A percentile compares a stretch with the other conserved stretches of the same genome.
Evolutionary conservation across 2,329 filamentous ascomycete species (phyloP).

Genomic region (Alternaria dauci): DNA sequence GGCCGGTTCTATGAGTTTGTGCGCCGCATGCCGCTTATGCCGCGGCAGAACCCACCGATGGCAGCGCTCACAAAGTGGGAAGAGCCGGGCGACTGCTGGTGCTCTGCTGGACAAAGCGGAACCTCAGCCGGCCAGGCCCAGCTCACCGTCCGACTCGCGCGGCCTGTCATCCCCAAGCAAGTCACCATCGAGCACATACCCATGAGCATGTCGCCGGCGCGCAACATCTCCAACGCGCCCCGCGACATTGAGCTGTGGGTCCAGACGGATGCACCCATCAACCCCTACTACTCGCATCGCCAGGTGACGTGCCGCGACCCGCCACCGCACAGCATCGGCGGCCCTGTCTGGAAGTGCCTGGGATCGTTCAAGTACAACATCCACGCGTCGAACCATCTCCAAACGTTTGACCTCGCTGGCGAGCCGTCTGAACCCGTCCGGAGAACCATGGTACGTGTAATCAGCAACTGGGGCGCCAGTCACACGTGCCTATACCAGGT

Average conservation of each 20-base stretch:
- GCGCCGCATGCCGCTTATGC: conserved; percentile 25
- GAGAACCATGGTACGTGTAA: conserved; percentile 52
- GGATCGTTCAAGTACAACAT: conserved; percentile 54
- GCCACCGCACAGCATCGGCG: conserved; percentile 10
- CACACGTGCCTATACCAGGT: conserved; percentile 59
- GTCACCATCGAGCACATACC: conserved; percentile 59
- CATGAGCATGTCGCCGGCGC: conserved; percentile 43
- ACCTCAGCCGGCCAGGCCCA: conserved; percentile 64
- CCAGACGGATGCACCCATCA: conserved; percentile 39
- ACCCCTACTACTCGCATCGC: conserved; percentile 29
- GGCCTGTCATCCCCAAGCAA: conserved; percentile 49
- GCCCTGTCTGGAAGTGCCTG: conserved; percentile 51
- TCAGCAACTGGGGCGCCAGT: conserved; percentile 55
- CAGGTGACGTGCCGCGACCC: conserved; percentile 23
- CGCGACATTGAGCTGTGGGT: conserved; percentile 58
- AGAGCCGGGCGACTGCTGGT: conserved; percentile 89
- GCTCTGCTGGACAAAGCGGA: conserved; percentile 62
- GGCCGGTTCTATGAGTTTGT: conserved; percentile 9
- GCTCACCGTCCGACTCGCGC: conserved; percentile 64
- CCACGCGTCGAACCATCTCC: conserved; percentile 52
- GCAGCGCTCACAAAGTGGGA: conserved; percentile 74
- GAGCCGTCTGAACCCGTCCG: conserved; percentile 38
- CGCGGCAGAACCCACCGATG: conserved; percentile 53
- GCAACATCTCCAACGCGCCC: conserved; percentile 54
- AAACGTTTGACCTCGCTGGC: conserved; percentile 52